Evolutionary conservation across 2,329 filamentous ascomycete genomes (phyloP).

Genomic region (Metarhizium guizhouense): DNA sequence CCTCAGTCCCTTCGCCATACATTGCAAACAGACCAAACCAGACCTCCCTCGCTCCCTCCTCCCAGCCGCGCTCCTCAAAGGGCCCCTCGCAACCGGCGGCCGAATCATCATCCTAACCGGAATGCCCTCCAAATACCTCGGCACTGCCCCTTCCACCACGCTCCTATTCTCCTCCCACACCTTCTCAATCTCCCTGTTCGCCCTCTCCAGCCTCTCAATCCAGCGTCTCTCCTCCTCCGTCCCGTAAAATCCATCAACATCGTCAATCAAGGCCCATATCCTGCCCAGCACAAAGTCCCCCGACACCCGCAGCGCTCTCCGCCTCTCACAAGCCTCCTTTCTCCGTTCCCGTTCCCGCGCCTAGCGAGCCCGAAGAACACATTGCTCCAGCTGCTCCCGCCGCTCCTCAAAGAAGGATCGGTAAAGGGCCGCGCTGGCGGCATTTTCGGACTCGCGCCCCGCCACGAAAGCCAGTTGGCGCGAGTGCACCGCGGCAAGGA

Average conservation of each 20-base stretch:
- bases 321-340: not conserved
- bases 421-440: not conserved
- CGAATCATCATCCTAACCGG: not conserved
- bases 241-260: not conserved
- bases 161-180: not conserved
- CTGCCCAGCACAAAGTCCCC: not conserved
- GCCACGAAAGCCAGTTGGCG: too few species aligned
- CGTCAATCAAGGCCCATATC: not conserved
- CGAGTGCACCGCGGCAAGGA: not conserved
- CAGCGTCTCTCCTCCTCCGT: slow-evolving; percentile 1
- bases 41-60: not conserved
- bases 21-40: not conserved
- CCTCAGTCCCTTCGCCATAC: not conserved
- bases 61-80: not conserved
- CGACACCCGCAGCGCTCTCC: not conserved
- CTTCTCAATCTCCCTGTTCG: not conserved
- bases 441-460: too few species aligned
- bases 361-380: not conserved
- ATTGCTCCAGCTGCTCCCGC: not conserved
- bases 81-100: not conserved
- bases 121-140: not conserved
- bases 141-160: not conserved
- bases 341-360: not conserved
- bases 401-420: not conserved
- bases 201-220: not conserved